Percentiles rank a stretch among this genome's conserved stretches.
phyloP scores from a whole-genome alignment of 495 filamentous ascomycete species.

The Aspergillus steynii region DNA sequence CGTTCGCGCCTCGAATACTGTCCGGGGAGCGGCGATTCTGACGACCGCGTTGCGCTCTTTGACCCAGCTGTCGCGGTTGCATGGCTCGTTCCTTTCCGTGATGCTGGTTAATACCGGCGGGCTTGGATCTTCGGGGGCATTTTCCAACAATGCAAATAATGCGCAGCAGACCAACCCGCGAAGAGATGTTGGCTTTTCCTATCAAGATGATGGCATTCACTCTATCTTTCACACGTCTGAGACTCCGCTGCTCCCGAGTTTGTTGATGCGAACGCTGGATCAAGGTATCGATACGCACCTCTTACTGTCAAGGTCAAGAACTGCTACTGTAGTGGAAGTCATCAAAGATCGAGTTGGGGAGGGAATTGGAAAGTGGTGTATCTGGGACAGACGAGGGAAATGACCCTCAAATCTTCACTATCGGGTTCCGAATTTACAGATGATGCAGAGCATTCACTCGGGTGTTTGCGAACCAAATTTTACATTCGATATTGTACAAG shows the following conservation, averaged over 20 bases:
- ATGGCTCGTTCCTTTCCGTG: slow-evolving; percentile 33
- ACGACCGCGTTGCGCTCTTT: slow-evolving; percentile 35
- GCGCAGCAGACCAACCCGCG: background rate
- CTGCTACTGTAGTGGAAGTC: slow-evolving; percentile 35
- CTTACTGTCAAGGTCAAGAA: slow-evolving; percentile 32
- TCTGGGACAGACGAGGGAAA: slow-evolving; percentile 23
- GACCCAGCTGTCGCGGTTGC: slow-evolving; percentile 32
- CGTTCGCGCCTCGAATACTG: slow-evolving; percentile 42
- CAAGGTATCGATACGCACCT: slow-evolving; percentile 45
- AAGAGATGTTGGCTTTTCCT: background rate
- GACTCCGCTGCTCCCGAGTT: slow-evolving; percentile 30
- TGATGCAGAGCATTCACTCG: background rate
- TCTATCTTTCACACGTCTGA: slow-evolving; percentile 33
- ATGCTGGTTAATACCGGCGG: slow-evolving; percentile 43
- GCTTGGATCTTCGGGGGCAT: slow-evolving; percentile 24
- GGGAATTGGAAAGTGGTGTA: slow-evolving; percentile 42
- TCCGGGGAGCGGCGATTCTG: slow-evolving; percentile 39
- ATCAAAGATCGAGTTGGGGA: slow-evolving; percentile 43
- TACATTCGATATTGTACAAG: background rate
- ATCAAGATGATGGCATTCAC: slow-evolving; percentile 28
- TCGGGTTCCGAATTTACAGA: background rate
- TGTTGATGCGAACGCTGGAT: slow-evolving; percentile 43
- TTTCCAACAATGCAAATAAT: background rate
- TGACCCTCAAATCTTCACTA: background rate
- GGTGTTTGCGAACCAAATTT: background rate